A percentile compares a stretch with the other conserved stretches of the same genome.
phyloP scores from a whole-genome alignment of 2,329 filamentous ascomycete genomes.

The Epichloe scottii region DNA sequence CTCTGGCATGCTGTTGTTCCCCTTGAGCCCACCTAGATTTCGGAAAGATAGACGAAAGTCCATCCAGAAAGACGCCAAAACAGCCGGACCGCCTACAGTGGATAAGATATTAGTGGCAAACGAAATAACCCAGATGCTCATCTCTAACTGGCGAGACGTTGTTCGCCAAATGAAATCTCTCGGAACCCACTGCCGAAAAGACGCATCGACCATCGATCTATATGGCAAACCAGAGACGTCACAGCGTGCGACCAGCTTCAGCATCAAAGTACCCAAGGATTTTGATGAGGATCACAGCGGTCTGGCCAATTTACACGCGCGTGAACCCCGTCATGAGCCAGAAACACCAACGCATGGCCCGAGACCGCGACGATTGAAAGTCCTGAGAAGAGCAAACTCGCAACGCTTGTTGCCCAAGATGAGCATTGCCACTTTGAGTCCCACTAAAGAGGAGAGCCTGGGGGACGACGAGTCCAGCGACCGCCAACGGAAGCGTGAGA shows the following conservation, averaged over 20 bases:
- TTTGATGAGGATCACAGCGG: background rate
- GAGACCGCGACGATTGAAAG: conserved; percentile 12
- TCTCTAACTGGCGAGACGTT: conserved; percentile 52
- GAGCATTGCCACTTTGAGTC: conserved; percentile 17
- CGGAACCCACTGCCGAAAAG: conserved; percentile 15
- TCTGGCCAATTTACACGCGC: conserved; percentile 5
- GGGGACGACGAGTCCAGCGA: conserved; percentile 8
- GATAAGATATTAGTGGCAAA: conserved; percentile 48
- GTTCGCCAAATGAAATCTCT: conserved; percentile 46
- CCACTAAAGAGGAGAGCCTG: conserved; percentile 20
- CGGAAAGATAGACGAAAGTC: conserved; percentile 15
- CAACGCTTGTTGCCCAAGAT: conserved; percentile 12
- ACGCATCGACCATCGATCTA: conserved; percentile 9
- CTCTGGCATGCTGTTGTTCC: conserved; percentile 29
- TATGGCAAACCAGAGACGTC: conserved; percentile 1
- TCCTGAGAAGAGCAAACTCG: conserved; percentile 11
- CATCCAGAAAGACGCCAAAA: conserved; percentile 6
- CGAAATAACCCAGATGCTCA: conserved; percentile 50
- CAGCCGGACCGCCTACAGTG: conserved; percentile 21
- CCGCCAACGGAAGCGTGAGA: background rate
- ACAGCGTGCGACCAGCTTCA: background rate
- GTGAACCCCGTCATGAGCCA: conserved; percentile 23
- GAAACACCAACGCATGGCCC: conserved; percentile 20
- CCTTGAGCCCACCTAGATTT: conserved; percentile 29
- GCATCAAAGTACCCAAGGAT: background rate